A percentile compares a stretch with the other conserved stretches of the same genome.
phyloP scores from a whole-genome alignment of 2,329 filamentous ascomycete species.

The Helminthosporium solani region DNA sequence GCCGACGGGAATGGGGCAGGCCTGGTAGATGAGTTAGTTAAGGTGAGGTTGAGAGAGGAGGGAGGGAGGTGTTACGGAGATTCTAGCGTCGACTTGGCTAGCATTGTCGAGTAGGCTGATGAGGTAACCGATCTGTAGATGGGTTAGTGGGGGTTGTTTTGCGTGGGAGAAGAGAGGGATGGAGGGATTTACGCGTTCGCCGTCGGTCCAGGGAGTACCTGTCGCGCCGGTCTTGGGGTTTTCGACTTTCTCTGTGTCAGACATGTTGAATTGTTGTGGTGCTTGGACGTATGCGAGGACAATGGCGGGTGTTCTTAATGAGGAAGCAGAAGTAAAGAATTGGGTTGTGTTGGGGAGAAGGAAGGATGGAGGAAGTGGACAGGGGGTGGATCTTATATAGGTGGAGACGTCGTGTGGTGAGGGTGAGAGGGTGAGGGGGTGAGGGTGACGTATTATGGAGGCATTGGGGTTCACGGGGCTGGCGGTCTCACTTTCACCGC shows the following conservation, averaged over 20 bases:
- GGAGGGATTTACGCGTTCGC: slow-evolving; percentile 15
- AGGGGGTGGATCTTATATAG: background rate
- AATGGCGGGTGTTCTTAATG: background rate
- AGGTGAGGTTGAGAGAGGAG: background rate
- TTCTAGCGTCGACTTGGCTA: slow-evolving; percentile 15
- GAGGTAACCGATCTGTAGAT: slow-evolving; percentile 13
- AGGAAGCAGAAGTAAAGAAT: background rate
- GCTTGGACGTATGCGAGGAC: no score
- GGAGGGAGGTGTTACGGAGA: background rate
- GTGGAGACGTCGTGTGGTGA: background rate
- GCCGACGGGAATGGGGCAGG: slow-evolving; percentile 17
- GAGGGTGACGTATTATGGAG: background rate
- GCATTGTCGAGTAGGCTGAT: slow-evolving; percentile 20
- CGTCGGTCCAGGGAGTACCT: slow-evolving; percentile 21
- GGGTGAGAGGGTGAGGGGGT: background rate
- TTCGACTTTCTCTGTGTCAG: slow-evolving; percentile 10
- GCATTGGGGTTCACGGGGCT: no score
- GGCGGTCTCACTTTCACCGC: no score
- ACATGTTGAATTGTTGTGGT: slow-evolving; percentile 9
- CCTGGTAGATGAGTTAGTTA: slow-evolving; percentile 15
- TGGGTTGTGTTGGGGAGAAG: background rate
- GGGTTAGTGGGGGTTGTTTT: slow-evolving; percentile 8
- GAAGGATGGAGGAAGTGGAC: background rate
- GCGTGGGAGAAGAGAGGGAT: background rate
- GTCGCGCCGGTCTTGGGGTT: slow-evolving; percentile 12